A percentile compares a stretch with the other conserved stretches of the same genome.
phyloP scores from a whole-genome alignment of 306 rosid genomes.

The Begonia loranthoides region DNA sequence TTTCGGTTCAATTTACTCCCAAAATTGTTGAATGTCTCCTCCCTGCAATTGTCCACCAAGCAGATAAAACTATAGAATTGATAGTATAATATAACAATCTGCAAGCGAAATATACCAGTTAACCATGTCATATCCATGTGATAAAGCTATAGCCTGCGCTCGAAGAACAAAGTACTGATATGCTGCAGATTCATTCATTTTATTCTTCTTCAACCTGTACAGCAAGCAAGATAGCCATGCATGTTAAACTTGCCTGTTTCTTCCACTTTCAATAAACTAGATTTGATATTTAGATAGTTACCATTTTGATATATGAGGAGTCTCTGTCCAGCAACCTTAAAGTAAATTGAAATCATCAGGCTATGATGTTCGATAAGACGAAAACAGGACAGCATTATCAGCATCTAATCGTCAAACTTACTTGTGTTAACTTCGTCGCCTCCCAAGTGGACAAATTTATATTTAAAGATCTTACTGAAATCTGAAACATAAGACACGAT shows the following conservation, averaged over 20 bases:
- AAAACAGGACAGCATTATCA: too few species aligned
- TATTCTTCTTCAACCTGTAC: conserved; percentile 19
- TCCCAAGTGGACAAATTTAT: conserved; percentile 34
- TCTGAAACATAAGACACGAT: conserved; percentile 15
- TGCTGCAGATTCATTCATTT: conserved; percentile 19
- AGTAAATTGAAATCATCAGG: conserved; percentile 7
- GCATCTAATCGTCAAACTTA: conserved; percentile 11
- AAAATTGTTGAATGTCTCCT: conserved; percentile 32
- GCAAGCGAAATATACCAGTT: conserved; percentile 20
- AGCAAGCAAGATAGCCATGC: neutral
- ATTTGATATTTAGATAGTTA: conserved; percentile 7
- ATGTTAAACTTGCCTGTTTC: neutral
- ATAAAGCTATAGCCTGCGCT: conserved; percentile 27
- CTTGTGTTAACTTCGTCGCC: conserved; percentile 36
- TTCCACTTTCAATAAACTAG: too few species aligned
- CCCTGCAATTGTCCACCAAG: conserved; percentile 15
- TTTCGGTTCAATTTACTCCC: conserved; percentile 26
- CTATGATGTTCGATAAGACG: neutral
- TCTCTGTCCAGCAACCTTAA: conserved; percentile 31
- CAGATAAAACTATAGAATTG: neutral
- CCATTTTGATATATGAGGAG: conserved; percentile 23
- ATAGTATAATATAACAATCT: neutral
- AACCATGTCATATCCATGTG: conserved; percentile 31
- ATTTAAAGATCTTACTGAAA: conserved; percentile 31
- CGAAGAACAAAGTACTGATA: conserved; percentile 29